Evolutionary conservation across 345 rosid species (phyloP).

Genomic region (Salix arbutifolia): DNA sequence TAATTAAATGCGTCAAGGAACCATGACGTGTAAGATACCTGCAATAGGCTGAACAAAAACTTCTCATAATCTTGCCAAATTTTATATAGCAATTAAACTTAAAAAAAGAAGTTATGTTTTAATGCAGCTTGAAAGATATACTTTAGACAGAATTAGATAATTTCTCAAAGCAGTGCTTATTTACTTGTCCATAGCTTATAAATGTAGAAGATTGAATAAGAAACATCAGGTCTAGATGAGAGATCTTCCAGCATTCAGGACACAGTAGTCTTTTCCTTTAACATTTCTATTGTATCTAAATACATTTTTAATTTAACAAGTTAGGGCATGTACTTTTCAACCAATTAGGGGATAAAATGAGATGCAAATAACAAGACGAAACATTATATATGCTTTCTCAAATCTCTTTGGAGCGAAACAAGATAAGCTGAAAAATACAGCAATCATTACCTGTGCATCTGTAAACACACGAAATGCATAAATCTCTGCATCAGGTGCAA

Average conservation of each 20-base stretch:
- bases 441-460: constrained; percentile 92
- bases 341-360: no score
- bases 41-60: constrained; percentile 84
- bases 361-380: no score
- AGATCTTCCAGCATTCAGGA: no score
- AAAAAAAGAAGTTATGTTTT: background rate
- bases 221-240: no score
- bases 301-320: no score
- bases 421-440: constrained; percentile 7
- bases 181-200: background rate
- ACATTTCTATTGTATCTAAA: no score
- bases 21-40: constrained; percentile 99
- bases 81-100: constrained; percentile 11
- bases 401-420: background rate
- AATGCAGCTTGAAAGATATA: constrained; percentile 1
- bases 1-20: constrained; percentile 97
- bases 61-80: constrained; percentile 63
- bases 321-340: no score
- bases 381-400: background rate
- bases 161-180: background rate
- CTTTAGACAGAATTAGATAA: background rate
- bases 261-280: no score
- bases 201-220: no score
- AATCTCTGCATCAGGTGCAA: constrained; percentile 90
- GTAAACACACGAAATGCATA: constrained; percentile 96